Evolutionary conservation across 306 rosid genomes (phyloP).

Genomic region (Trichosanthes cucumerina): DNA sequence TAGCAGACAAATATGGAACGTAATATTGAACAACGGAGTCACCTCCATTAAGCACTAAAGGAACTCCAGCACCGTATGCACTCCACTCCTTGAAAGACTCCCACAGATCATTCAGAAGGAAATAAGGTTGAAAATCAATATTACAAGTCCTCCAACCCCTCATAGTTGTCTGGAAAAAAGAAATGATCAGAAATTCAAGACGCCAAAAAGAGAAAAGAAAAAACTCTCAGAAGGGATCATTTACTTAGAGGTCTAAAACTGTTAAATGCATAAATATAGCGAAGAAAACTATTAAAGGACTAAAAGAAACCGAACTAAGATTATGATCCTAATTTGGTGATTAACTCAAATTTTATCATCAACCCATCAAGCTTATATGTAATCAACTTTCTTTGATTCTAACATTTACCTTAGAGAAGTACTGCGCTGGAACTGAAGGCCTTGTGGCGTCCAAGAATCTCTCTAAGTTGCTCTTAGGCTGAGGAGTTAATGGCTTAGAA

Average conservation of each 20-base stretch:
- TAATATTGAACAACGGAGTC: slow-evolving; percentile 76
- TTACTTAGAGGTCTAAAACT: neutral
- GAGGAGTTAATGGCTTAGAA: slow-evolving; percentile 18
- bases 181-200: slow-evolving; percentile 7
- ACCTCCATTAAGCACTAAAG: slow-evolving; percentile 52
- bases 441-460: slow-evolving; percentile 55
- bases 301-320: neutral
- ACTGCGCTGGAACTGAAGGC: slow-evolving; percentile 67
- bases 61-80: slow-evolving; percentile 91
- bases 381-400: neutral
- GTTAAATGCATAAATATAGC: neutral
- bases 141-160: slow-evolving; percentile 74
- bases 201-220: neutral
- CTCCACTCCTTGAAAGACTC: slow-evolving; percentile 92
- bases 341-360: neutral
- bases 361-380: neutral
- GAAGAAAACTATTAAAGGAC: neutral
- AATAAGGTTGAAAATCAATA: slow-evolving; percentile 65
- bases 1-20: slow-evolving; percentile 87
- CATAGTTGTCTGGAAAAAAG: slow-evolving; percentile 53
- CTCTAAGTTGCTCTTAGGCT: slow-evolving; percentile 42
- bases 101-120: slow-evolving; percentile 69
- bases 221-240: neutral
- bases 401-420: slow-evolving; percentile 65
- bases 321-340: neutral